A percentile compares a stretch with the other conserved stretches of the same genome.
phyloP scores from a whole-genome alignment of 2,329 filamentous ascomycete genomes.

The Uncinocarpus reesii region DNA sequence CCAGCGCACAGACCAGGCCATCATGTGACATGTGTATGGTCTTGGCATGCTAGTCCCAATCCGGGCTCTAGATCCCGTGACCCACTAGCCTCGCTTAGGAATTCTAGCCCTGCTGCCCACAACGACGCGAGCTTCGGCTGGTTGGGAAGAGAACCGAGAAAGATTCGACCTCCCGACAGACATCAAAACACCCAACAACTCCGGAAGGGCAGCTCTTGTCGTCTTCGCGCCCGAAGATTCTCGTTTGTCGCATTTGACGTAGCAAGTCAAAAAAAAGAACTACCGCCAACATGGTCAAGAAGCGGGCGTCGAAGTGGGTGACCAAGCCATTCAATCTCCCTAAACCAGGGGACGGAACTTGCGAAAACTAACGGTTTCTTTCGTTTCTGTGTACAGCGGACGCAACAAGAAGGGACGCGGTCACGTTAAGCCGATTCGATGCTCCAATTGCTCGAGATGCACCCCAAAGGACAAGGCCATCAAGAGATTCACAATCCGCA shows the following conservation, averaged over 20 bases:
- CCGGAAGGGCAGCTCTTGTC: conserved; percentile 9
- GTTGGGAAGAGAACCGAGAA: conserved; percentile 8
- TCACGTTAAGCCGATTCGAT: conserved; percentile 98
- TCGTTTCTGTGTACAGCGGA: conserved; percentile 50
- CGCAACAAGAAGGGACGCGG: conserved; percentile 99
- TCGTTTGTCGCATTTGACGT: conserved; percentile 12
- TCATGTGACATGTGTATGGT: neutral
- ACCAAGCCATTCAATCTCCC: conserved; percentile 14
- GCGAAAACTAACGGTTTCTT: conserved; percentile 9
- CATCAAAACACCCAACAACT: conserved; percentile 6
- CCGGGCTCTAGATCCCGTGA: conserved; percentile 2
- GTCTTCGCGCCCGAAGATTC: conserved; percentile 10
- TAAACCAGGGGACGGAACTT: neutral
- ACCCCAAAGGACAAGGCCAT: conserved; percentile 99
- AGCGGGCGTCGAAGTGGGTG: conserved; percentile 62
- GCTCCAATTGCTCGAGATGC: conserved; percentile 79
- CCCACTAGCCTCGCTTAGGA: conserved; percentile 13
- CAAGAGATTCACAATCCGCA: conserved; percentile 99
- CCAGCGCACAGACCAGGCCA: neutral
- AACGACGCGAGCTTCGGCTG: conserved; percentile 12
- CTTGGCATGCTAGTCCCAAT: conserved; percentile 9
- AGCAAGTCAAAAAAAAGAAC: conserved; percentile 12
- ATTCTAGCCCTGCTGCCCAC: conserved; percentile 13
- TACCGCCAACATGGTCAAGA: conserved; percentile 61
- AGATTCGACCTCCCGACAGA: conserved; percentile 13